Evolutionary conservation across 2,329 filamentous ascomycete genomes (phyloP), one percentile per base, ranked within the genome.

Genomic region (Colletotrichum horii): DNA sequence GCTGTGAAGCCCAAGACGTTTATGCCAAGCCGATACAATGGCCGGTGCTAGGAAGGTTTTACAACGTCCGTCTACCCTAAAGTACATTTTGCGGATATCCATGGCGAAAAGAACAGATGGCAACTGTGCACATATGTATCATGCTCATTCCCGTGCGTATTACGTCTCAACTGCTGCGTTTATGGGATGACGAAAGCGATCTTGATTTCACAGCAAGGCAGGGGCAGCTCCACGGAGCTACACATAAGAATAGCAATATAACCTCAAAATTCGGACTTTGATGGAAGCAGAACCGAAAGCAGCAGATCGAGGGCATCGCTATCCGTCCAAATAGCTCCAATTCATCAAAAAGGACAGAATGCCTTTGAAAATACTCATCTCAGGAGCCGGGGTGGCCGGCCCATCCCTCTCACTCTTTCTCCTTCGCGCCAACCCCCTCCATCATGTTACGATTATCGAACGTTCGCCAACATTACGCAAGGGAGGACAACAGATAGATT

Each of bases 401-500:
- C 82, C 89, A 9, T 79, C 84, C 4, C 22, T 68, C 26, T 55
- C 66, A 9, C 9, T 24, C 9, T 58, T 68, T 9, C 48, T 68
- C 8, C 66, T 68, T n/a, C 43, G 48, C 9, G 86, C 79, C 8
- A 81, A 81, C 8, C 80, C 84, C 4, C 78, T 81, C 24, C 80
- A 83, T 76, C 77, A 79, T 15, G 83, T 88, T 74, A 88, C 86
- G 2, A 76, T 89, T n/a, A 69, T 88, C 26, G 87, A 89, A 77
- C 84, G 87, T 2, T 80, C 80, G 14, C 76, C 83, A 0, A 38
- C 74, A 3, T 80, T 88, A 12, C 84, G 87, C 6, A 77, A 81
- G 6, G 78, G 81, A 6, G 87, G 87, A 1, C 84, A 86, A 74
- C 87, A 89, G 70, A 83, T 89, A 62, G 87, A 89, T 77, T 78